These are phyloP conservation scores for Ustulina deusta DNA, from an alignment of 2,329 filamentous ascomycete species.

Conservation along the genomic window DNA sequence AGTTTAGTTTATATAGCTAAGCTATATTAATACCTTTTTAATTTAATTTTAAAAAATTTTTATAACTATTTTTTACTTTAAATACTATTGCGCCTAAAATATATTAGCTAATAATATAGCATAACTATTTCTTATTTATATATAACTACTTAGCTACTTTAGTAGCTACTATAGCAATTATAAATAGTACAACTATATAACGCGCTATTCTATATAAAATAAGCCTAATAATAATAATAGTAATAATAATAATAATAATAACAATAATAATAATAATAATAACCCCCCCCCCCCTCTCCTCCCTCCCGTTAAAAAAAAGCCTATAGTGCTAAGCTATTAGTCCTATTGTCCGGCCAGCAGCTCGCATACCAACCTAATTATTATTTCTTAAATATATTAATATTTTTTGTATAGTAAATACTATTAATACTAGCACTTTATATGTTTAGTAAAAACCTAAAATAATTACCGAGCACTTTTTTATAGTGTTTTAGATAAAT, in stretches of 20 bases:
- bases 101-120: not conserved
- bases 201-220: not conserved
- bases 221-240: not conserved
- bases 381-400: no score
- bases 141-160: not conserved
- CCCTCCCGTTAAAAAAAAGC: no score
- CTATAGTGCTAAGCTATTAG: no score
- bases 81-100: not conserved
- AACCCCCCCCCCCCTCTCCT: no score
- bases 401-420: no score
- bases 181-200: not conserved
- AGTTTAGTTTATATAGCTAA: not conserved
- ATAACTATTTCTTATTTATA: not conserved
- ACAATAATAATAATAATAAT: no score
- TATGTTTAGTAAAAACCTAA: no score
- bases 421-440: no score
- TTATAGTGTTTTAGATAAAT: no score
- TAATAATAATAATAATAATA: not conserved
- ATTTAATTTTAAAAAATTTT: not conserved
- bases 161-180: constrained; percentile 4
- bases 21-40: constrained; percentile 2
- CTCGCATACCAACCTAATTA: no score
- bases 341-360: no score
- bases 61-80: not conserved
- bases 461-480: no score